A percentile compares a stretch with the other conserved stretches of the same genome.
phyloP scores from a whole-genome alignment of 768 basidiomycete species.

The Boletus vinaceobasis region DNA sequence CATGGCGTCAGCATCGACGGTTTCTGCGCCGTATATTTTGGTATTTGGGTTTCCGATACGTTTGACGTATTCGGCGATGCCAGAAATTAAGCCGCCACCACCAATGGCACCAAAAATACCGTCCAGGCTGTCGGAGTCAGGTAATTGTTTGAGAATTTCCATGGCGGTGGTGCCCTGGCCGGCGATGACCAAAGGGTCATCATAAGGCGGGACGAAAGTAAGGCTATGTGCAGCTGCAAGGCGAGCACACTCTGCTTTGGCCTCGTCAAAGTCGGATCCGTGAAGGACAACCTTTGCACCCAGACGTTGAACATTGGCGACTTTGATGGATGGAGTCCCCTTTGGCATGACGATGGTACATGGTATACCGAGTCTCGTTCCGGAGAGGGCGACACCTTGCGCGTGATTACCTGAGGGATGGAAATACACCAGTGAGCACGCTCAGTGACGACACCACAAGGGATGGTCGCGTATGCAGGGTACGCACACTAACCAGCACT shows the following conservation, averaged over 20 bases:
- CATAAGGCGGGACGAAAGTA: constrained; percentile 93
- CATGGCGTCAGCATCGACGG: constrained; percentile 94
- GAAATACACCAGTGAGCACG: not conserved
- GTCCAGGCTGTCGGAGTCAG: constrained; percentile 71
- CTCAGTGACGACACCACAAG: not conserved
- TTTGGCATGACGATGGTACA: constrained; percentile 99
- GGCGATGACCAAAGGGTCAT: constrained; percentile 94
- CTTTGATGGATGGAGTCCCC: constrained; percentile 94
- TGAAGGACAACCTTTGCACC: constrained; percentile 93
- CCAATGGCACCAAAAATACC: constrained; percentile 91
- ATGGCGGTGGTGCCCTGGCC: constrained; percentile 95
- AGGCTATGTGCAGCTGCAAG: constrained; percentile 75
- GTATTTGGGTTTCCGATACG: constrained; percentile 83
- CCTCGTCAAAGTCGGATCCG: constrained; percentile 92
- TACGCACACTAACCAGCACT: constrained; percentile 89
- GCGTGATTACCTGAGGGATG: constrained; percentile 84
- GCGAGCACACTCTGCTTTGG: constrained; percentile 89
- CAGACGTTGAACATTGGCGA: constrained; percentile 88
- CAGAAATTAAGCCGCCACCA: constrained; percentile 91
- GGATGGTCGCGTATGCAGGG: constrained; percentile 17
- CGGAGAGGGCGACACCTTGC: constrained; percentile 97
- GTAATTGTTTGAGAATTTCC: constrained; percentile 90
- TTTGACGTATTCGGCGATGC: constrained; percentile 89
- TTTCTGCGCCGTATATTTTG: constrained; percentile 88
- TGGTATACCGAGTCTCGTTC: constrained; percentile 79